A percentile compares a stretch with the other conserved stretches of the same genome.
These are phyloP conservation scores for Colletotrichum viniferum DNA, from an alignment of 2,329 filamentous ascomycete species.

Conservation along the genomic window DNA sequence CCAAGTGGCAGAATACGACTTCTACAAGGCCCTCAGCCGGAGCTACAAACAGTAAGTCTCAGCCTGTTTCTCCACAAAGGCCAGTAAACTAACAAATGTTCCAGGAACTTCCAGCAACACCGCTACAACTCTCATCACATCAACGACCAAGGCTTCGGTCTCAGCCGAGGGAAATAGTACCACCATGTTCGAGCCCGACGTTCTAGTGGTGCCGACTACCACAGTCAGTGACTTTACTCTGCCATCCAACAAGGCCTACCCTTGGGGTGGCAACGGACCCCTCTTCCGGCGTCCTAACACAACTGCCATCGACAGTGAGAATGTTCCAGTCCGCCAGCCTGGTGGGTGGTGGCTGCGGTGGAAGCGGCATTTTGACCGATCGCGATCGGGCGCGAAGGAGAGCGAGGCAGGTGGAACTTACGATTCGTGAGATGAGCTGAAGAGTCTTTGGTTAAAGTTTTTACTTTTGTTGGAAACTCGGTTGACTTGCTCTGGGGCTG, in stretches of 20 bases:
- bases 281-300: constrained; percentile 38
- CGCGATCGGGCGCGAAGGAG: neutral
- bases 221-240: constrained; percentile 21
- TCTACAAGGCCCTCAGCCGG: neutral
- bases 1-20: constrained; percentile 10
- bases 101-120: neutral
- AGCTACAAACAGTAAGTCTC: neutral
- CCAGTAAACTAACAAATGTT: neutral
- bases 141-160: neutral
- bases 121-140: constrained; percentile 13
- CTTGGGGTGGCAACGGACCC: constrained; percentile 40
- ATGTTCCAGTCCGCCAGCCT: neutral
- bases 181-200: neutral
- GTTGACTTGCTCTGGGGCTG: too few relatives aligned
- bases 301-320: constrained; percentile 21
- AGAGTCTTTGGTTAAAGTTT: too few relatives aligned
- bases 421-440: too few relatives aligned
- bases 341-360: constrained; percentile 3
- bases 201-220: neutral
- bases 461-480: too few relatives aligned
- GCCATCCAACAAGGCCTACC: constrained; percentile 35
- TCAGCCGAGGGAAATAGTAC: neutral
- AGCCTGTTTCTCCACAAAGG: neutral
- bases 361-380: neutral
- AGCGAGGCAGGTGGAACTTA: too few relatives aligned